A percentile compares a stretch with the other conserved stretches of the same genome.
Evolutionary conservation across 257 asterid species (phyloP).

Genomic region (Solanum microdontum): DNA sequence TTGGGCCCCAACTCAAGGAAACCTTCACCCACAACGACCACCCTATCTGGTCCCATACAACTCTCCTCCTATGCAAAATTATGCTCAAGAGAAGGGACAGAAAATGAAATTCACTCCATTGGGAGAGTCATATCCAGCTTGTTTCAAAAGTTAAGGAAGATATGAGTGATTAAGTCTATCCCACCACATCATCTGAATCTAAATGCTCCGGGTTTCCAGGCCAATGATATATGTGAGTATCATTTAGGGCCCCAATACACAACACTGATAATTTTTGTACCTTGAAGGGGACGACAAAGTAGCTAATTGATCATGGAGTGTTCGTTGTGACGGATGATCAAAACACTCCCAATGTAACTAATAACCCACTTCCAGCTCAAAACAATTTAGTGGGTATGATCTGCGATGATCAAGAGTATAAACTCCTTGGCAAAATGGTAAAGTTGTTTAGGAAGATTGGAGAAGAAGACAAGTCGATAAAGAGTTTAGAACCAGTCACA

Average conservation of each 20-base stretch:
- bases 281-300: not conserved
- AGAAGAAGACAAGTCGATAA: too few relatives aligned
- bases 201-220: not conserved
- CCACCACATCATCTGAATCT: not conserved
- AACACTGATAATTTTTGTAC: not conserved
- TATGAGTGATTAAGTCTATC: not conserved
- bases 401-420: too few relatives aligned
- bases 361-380: too few relatives aligned
- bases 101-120: not conserved
- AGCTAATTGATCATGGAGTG: not conserved
- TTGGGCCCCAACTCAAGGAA: rapidly evolving
- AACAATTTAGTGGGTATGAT: too few relatives aligned
- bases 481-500: too few relatives aligned
- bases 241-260: not conserved
- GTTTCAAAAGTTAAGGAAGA: not conserved
- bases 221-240: not conserved
- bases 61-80: rapidly evolving
- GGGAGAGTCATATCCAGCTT: not conserved
- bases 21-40: not conserved
- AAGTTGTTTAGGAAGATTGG: too few relatives aligned
- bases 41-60: not conserved
- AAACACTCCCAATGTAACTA: not conserved
- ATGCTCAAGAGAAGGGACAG: not conserved
- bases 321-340: not conserved
- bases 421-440: too few relatives aligned